phyloP scores from a whole-genome alignment of 306 rosid species.

The Echinosophora koreensis region DNA sequence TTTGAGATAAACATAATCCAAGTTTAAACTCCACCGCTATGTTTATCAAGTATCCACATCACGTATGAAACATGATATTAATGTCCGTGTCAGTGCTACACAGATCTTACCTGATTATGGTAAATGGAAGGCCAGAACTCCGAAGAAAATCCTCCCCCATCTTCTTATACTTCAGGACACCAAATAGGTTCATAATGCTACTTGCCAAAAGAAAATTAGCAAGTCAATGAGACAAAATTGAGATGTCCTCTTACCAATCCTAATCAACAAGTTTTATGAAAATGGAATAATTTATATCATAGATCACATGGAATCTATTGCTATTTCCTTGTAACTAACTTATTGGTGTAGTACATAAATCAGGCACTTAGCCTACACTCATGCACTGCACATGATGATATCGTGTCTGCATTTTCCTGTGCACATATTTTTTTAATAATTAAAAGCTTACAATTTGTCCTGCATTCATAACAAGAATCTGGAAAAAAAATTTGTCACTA shows the following conservation, averaged over 20 bases:
- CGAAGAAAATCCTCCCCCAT: slow-evolving; percentile 92
- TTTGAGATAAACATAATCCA: neutral
- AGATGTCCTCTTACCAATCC: slow-evolving; percentile 12
- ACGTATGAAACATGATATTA: neutral
- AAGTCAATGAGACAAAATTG: slow-evolving; percentile 4
- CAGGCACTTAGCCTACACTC: slow-evolving; percentile 1
- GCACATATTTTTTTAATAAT: too few relatives aligned
- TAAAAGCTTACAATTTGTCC: too few relatives aligned
- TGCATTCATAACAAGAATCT: too few relatives aligned
- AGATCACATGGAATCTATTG: slow-evolving; percentile 10
- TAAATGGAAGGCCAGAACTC: slow-evolving; percentile 85
- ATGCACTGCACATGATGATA: neutral
- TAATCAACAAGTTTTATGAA: neutral
- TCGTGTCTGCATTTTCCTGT: too few relatives aligned
- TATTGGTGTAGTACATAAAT: neutral
- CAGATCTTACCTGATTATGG: slow-evolving; percentile 79
- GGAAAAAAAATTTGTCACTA: too few relatives aligned
- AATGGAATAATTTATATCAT: slow-evolving; percentile 22
- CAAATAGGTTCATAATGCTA: slow-evolving; percentile 94
- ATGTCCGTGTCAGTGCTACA: too few relatives aligned
- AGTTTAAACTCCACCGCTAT: slow-evolving; percentile 13
- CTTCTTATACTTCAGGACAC: slow-evolving; percentile 93
- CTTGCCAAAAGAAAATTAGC: slow-evolving; percentile 15
- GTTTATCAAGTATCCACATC: slow-evolving; percentile 20
- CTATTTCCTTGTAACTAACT: slow-evolving; percentile 1